Evolutionary conservation across 306 rosid genomes (phyloP).

Genomic region (Fragaria nilgerrensis): DNA sequence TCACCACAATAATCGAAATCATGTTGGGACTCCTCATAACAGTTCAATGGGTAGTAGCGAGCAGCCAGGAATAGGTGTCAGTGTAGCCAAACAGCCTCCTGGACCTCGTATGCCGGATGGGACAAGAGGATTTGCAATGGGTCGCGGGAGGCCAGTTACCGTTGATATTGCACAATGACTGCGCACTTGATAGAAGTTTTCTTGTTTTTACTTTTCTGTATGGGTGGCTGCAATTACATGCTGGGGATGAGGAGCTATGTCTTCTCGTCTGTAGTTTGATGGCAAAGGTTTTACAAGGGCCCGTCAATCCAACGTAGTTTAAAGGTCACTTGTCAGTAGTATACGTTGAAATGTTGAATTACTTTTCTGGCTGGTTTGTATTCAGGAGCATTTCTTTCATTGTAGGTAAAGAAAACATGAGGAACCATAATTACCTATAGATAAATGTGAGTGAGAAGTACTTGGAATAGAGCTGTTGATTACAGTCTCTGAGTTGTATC

Average conservation of each 20-base stretch:
- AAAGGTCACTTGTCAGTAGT: neutral
- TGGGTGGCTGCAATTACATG: conserved; percentile 17
- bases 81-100: conserved; percentile 69
- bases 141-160: conserved; percentile 78
- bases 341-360: neutral
- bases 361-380: conserved; percentile 6
- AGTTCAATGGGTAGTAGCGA: conserved; percentile 40
- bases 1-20: conserved; percentile 55
- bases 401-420: conserved; percentile 11
- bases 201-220: neutral
- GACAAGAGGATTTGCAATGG: conserved; percentile 91
- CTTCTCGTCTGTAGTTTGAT: conserved; percentile 17
- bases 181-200: neutral
- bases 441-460: conserved; percentile 24
- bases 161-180: conserved; percentile 50
- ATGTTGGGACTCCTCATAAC: conserved; percentile 54
- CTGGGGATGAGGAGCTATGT: conserved; percentile 7
- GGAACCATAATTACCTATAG: conserved; percentile 19
- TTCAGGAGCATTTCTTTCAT: neutral
- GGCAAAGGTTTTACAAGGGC: conserved; percentile 34
- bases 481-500: neutral
- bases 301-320: conserved; percentile 23
- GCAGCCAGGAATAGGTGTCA: conserved; percentile 37
- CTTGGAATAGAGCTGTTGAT: conserved; percentile 1
- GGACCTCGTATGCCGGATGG: conserved; percentile 99